Percentiles rank a stretch among this genome's conserved stretches.
These are phyloP conservation scores for Beta corolliflora DNA, from an alignment of 179 eudicot genomes.

Conservation along the genomic window DNA sequence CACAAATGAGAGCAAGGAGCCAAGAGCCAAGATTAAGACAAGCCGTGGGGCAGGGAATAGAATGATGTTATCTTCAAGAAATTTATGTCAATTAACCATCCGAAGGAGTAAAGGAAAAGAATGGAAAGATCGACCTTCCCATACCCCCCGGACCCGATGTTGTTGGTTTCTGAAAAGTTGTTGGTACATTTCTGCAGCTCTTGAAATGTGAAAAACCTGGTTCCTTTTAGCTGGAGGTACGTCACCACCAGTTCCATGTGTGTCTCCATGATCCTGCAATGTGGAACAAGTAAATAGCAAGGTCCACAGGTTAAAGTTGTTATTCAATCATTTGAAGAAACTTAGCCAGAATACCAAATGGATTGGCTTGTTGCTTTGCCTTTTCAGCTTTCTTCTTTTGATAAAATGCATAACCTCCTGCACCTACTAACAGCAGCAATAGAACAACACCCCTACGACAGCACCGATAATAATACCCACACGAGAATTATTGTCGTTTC, in stretches of 20 bases:
- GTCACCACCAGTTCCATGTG: conserved; percentile 46
- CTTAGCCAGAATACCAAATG: conserved; percentile 29
- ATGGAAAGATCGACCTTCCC: conserved; percentile 58
- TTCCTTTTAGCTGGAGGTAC: conserved; percentile 76
- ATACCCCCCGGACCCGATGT: conserved; percentile 87
- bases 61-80: no score
- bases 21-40: no score
- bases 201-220: conserved; percentile 70
- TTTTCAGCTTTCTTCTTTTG: conserved; percentile 35
- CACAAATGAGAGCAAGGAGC: no score
- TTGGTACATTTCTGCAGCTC: conserved; percentile 66
- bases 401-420: conserved; percentile 36
- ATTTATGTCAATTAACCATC: no score
- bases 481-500: conserved; percentile 15
- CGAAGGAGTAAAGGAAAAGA: no score
- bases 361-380: conserved; percentile 33
- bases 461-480: conserved; percentile 36
- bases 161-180: conserved; percentile 69
- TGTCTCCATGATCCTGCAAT: conserved; percentile 77
- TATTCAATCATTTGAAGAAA: background rate
- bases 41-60: no score
- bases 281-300: conserved; percentile 13
- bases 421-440: conserved; percentile 26
- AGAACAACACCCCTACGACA: conserved; percentile 35
- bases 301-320: background rate